A percentile compares a stretch with the other conserved stretches of the same genome.
phyloP scores from a whole-genome alignment of 2,329 filamentous ascomycete genomes.

The Sarocladium brachiariae region DNA sequence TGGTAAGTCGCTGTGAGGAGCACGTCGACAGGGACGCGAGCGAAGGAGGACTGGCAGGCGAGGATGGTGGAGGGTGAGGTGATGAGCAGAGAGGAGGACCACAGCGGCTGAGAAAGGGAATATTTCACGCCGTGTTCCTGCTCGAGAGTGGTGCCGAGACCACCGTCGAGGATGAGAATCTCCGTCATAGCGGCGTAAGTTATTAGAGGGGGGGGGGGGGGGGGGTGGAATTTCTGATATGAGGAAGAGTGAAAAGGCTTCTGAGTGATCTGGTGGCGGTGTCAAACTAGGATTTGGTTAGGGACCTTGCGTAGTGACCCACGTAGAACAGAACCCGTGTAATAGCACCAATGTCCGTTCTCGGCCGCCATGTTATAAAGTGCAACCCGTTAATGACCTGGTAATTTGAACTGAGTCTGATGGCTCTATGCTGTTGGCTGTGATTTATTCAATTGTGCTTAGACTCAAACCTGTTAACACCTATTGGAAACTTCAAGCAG shows the following conservation, averaged over 20 bases:
- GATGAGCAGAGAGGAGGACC: slow-evolving; percentile 62
- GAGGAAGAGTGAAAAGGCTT: neutral
- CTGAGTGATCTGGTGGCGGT: neutral
- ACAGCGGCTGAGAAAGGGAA: slow-evolving; percentile 47
- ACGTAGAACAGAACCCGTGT: no score
- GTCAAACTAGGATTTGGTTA: neutral
- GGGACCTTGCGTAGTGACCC: no score
- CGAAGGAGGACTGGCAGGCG: slow-evolving; percentile 51
- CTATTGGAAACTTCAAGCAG: no score
- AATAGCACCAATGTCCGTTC: no score
- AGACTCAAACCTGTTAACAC: no score
- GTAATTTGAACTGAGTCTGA: no score
- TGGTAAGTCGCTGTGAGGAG: slow-evolving; percentile 65
- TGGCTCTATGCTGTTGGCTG: no score
- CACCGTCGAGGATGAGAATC: slow-evolving; percentile 55
- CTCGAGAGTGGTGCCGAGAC: slow-evolving; percentile 60
- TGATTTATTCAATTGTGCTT: no score
- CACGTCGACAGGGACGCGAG: slow-evolving; percentile 50
- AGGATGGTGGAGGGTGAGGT: slow-evolving; percentile 43
- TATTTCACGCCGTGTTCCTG: slow-evolving; percentile 49
- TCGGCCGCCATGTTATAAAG: no score
- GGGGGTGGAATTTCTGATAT: neutral
- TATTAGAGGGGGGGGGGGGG: neutral
- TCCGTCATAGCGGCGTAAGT: slow-evolving; percentile 15
- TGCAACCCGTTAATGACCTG: no score